These are phyloP conservation scores for Cryphonectria radicalis DNA, from an alignment of 2,329 filamentous ascomycete genomes.

Conservation along the genomic window DNA sequence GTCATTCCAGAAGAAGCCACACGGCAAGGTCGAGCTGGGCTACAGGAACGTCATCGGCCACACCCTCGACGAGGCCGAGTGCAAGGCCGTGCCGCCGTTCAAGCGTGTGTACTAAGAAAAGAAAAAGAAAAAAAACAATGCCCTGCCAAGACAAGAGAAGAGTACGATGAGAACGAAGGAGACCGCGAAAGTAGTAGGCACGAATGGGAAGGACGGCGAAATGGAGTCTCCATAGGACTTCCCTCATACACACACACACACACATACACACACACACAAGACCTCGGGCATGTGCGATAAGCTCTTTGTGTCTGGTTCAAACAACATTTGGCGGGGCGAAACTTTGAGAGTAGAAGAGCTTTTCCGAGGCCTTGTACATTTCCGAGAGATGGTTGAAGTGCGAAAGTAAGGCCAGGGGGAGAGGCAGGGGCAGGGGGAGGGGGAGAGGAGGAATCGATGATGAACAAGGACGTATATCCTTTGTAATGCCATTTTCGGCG, in stretches of 20 bases:
- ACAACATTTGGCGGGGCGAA: neutral
- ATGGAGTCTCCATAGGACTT: neutral
- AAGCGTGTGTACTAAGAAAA: constrained; percentile 82
- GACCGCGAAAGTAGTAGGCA: neutral
- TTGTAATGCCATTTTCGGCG: constrained; percentile 20
- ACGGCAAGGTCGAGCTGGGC: constrained; percentile 81
- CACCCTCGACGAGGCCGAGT: constrained; percentile 94
- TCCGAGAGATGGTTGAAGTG: neutral
- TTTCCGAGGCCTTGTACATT: neutral
- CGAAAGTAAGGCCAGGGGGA: neutral
- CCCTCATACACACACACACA: neutral
- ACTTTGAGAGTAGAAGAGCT: neutral
- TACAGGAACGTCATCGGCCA: constrained; percentile 83
- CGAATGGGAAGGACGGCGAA: neutral
- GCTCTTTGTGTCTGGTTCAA: constrained; percentile 4
- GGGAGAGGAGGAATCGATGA: neutral
- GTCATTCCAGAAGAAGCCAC: constrained; percentile 91
- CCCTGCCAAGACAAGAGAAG: neutral
- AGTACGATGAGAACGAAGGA: constrained; percentile 6
- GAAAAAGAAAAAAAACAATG: neutral
- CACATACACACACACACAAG: neutral
- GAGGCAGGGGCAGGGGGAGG: neutral
- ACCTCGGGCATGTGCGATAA: neutral
- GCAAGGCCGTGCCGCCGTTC: constrained; percentile 94
- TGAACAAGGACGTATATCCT: constrained; percentile 2